phyloP scores from a whole-genome alignment of 2,329 filamentous ascomycete genomes.

The Trichoderma sp. region DNA sequence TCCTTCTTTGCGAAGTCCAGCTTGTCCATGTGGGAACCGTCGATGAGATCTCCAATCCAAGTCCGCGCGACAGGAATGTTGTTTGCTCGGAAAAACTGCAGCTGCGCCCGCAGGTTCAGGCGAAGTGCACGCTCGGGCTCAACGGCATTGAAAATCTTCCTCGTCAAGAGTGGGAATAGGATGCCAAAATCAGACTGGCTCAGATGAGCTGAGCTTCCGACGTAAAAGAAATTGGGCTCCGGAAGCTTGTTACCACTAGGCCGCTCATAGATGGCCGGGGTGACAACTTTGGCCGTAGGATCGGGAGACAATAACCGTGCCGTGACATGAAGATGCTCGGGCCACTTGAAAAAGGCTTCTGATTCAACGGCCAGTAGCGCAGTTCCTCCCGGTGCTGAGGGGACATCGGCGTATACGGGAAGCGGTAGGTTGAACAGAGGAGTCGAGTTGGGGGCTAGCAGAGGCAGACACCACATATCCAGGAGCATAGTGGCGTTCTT shows the following conservation, averaged over 20 bases:
- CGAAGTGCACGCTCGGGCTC: slow-evolving; percentile 58
- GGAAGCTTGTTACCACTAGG: slow-evolving; percentile 42
- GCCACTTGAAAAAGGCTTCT: slow-evolving; percentile 77
- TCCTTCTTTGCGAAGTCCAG: slow-evolving; percentile 27
- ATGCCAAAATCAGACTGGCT: slow-evolving; percentile 82
- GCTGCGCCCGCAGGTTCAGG: slow-evolving; percentile 56
- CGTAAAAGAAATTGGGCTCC: slow-evolving; percentile 71
- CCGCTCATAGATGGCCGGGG: slow-evolving; percentile 41
- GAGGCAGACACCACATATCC: slow-evolving; percentile 77
- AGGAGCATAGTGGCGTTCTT: slow-evolving; percentile 65
- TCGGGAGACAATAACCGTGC: slow-evolving; percentile 62
- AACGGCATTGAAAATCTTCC: slow-evolving; percentile 54
- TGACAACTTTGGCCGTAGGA: slow-evolving; percentile 44
- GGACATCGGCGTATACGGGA: slow-evolving; percentile 59
- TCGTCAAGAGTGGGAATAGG: slow-evolving; percentile 70
- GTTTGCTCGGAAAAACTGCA: slow-evolving; percentile 55
- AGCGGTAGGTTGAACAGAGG: slow-evolving; percentile 71
- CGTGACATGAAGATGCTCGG: slow-evolving; percentile 65
- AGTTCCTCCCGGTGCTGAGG: slow-evolving; percentile 51
- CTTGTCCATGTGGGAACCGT: slow-evolving; percentile 43
- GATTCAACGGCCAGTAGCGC: slow-evolving; percentile 70
- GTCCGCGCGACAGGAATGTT: slow-evolving; percentile 50
- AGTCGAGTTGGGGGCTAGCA: slow-evolving; percentile 59
- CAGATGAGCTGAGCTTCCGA: slow-evolving; percentile 70
- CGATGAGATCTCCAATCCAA: slow-evolving; percentile 48